Evolutionary conservation across 495 filamentous ascomycete species (phyloP).

Genomic region (Aspergillus baeticus): DNA sequence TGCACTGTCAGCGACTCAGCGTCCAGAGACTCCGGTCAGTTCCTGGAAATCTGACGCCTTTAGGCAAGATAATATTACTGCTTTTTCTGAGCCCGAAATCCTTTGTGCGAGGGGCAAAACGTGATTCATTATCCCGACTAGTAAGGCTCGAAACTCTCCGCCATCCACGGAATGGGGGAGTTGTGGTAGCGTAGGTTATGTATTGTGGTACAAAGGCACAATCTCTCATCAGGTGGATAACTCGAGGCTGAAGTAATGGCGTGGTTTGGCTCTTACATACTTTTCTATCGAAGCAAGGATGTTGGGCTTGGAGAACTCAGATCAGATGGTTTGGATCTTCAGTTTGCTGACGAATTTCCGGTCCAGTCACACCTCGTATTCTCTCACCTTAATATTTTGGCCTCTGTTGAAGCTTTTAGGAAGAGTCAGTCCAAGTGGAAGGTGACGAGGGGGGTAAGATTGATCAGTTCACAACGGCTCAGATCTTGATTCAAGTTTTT

Average conservation of each 20-base stretch:
- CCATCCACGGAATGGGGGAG: slow-evolving; percentile 6
- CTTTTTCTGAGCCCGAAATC: background rate
- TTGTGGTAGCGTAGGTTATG: background rate
- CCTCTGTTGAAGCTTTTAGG: too few relatives aligned
- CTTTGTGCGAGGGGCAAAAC: background rate
- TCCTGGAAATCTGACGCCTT: background rate
- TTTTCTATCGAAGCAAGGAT: slow-evolving; percentile 4
- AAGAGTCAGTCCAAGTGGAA: too few relatives aligned
- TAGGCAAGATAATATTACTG: background rate
- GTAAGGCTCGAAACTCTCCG: slow-evolving; percentile 3
- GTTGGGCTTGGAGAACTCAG: background rate
- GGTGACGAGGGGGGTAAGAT: too few relatives aligned
- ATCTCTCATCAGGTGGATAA: slow-evolving; percentile 2
- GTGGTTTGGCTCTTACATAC: slow-evolving; percentile 2
- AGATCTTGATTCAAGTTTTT: background rate
- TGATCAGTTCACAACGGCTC: too few relatives aligned
- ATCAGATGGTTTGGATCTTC: background rate
- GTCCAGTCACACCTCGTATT: too few relatives aligned
- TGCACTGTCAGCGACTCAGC: too few relatives aligned
- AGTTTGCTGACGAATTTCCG: too few relatives aligned
- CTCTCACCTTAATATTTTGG: too few relatives aligned
- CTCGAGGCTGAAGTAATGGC: slow-evolving; percentile 12
- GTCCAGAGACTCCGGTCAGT: too few relatives aligned
- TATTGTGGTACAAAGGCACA: slow-evolving; percentile 12
- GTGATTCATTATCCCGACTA: slow-evolving; percentile 3